Evolutionary conservation across 805 yeast species (phyloP), one percentile per base, ranked within the genome.

Genomic region (Alloascoidea africana): DNA sequence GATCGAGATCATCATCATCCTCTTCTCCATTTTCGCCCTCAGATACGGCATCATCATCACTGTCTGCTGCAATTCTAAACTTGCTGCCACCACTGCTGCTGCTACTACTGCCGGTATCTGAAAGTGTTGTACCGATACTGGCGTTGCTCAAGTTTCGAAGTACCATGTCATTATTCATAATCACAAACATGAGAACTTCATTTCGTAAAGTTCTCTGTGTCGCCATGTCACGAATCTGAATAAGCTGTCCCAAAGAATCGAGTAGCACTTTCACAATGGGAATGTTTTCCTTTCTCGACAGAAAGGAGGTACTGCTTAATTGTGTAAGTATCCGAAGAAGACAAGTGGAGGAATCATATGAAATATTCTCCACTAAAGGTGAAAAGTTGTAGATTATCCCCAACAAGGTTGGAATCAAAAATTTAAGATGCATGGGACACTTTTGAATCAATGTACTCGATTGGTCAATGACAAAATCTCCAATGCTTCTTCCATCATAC

Each of bases 331-430:
- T 40, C 17, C 53, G 50, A 36, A 55, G 40, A 17, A 55, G 34
- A 14, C 46, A 41, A 5, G 52, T 39, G 16, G 58, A 44, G 1
- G 57, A 47, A 2, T 44, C 38, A 18, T 51, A 50, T 3, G 54
- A 44, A 15, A 56, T 42, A 34, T 46, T 43, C 6, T 45, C 34
- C 5, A 54, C 37, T 36, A 44, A 50, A 2, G 55, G 57, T 8
- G 59, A 50, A 6, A 55, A 36, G 38, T 55, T 55, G 37, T 41
- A 50, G 16, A 55, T 43, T 16, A 48, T 41, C 14, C 49, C 53
- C 27, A 55, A 37, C 13, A 55, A 35, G 13, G 53, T 43, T 3
- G 55, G 50, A 32, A 46, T 44, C 18, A 55, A 38, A 18, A 38
- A 45, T 15, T 40, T 27, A 18, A 49, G 32, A 11, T 35, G 30